phyloP scores from a whole-genome alignment of 2,329 filamentous ascomycete species.

The Allantophomopsis lycopodina region DNA sequence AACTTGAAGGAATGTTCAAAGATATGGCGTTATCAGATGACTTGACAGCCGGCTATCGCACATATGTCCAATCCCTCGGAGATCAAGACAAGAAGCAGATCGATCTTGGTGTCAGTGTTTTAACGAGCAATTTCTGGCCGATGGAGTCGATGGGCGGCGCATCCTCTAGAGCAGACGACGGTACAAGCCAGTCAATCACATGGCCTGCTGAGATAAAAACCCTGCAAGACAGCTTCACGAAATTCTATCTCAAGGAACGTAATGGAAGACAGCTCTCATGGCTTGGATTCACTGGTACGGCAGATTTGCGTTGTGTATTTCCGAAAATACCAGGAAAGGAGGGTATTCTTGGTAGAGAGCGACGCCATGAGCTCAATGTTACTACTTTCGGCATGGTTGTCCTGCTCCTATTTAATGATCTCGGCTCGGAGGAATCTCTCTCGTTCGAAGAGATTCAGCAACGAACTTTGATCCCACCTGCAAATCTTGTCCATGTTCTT shows the following conservation, averaged over 20 bases:
- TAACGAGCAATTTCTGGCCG: conserved; percentile 93
- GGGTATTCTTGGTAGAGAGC: conserved; percentile 45
- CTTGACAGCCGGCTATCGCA: conserved; percentile 63
- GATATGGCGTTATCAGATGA: conserved; percentile 85
- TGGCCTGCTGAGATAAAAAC: conserved; percentile 64
- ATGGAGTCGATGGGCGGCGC: conserved; percentile 64
- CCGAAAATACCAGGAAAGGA: conserved; percentile 59
- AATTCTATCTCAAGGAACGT: conserved; percentile 77
- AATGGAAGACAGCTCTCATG: conserved; percentile 83
- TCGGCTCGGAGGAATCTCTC: conserved; percentile 36
- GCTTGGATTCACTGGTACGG: conserved; percentile 58
- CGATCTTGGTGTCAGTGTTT: conserved; percentile 71
- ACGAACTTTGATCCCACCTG: conserved; percentile 61
- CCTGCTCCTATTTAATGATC: conserved; percentile 76
- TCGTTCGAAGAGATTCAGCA: conserved; percentile 69
- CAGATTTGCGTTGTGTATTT: conserved; percentile 74
- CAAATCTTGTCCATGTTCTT: conserved; percentile 64
- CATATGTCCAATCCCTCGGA: conserved; percentile 41
- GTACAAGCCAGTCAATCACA: conserved; percentile 38
- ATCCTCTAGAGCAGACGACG: conserved; percentile 34
- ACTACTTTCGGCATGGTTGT: conserved; percentile 89
- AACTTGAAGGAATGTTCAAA: conserved; percentile 95
- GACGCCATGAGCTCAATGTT: conserved; percentile 81
- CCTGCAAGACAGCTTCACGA: conserved; percentile 73
- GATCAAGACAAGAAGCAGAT: conserved; percentile 45